Conservation (phyloP, 2,329 filamentous ascomycete genomes). For the Acrocalymma vagum region DNA sequence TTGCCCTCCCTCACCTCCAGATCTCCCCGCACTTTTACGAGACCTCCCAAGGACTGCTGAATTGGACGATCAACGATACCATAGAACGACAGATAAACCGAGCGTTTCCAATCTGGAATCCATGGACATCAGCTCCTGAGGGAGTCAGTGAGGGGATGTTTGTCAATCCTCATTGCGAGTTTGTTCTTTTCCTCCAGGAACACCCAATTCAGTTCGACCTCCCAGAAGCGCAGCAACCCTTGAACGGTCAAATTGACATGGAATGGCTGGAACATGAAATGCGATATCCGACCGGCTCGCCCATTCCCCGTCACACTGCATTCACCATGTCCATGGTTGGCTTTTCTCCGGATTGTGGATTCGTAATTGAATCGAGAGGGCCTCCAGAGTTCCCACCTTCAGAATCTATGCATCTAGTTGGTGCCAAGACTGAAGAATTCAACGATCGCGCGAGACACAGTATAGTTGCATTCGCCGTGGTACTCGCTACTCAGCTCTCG, state of each 20-base stretch:
- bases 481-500: slow-evolving; percentile 62
- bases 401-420: slow-evolving; percentile 61
- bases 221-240: slow-evolving; percentile 27
- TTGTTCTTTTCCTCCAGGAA: slow-evolving; percentile 84
- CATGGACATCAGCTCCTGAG: slow-evolving; percentile 78
- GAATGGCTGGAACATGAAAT: slow-evolving; percentile 67
- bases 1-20: slow-evolving; percentile 84
- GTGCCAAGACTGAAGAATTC: slow-evolving; percentile 66
- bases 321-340: slow-evolving; percentile 67
- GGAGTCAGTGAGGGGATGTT: slow-evolving; percentile 64
- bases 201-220: slow-evolving; percentile 55
- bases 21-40: slow-evolving; percentile 64
- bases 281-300: slow-evolving; percentile 65
- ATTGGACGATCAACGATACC: slow-evolving; percentile 73
- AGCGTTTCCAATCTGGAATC: slow-evolving; percentile 63
- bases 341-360: slow-evolving; percentile 74
- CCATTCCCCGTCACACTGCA: slow-evolving; percentile 59
- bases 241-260: slow-evolving; percentile 42
- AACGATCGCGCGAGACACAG: slow-evolving; percentile 61
- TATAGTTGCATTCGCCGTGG: slow-evolving; percentile 60
- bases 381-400: slow-evolving; percentile 62
- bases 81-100: slow-evolving; percentile 73
- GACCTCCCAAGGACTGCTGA: slow-evolving; percentile 65
- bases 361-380: slow-evolving; percentile 68
- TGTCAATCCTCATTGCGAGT: slow-evolving; percentile 83